Evolutionary conservation across 2,329 filamentous ascomycete genomes (phyloP), one percentile per base, ranked within the genome.

Genomic region (Parastagonospora avenae): DNA sequence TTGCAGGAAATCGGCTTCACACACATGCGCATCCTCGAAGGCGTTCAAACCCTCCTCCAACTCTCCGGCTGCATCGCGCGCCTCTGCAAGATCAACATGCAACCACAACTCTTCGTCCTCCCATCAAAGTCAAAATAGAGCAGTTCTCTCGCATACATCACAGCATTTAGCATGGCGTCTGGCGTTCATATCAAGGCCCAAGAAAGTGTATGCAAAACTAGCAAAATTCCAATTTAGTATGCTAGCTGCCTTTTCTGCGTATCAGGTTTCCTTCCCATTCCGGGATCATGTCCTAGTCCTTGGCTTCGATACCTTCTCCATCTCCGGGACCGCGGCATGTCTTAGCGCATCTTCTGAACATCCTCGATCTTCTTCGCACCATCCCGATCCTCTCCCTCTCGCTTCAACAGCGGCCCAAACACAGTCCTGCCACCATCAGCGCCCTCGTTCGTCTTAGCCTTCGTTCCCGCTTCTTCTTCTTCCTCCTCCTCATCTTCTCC

Each of bases 11-110:
- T 99, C 74, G 94, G 94, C 46, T 97, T 97, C 75, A 96, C 94
- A 2, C 94, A 99, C 72, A 99, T 99, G 94, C 92, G 95, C 74
- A 93, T 99, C 48, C 79, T 99, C n/a, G 94, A 99, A 71, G 94
- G 94, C 28, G 91, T 99, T 19, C 93, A 97, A 76, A 97, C 93
- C 7, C 83, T 97, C 56, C 82, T 99, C 51, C 94, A 99, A 75
- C 81, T 99, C 39, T 95, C 91, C 68, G 94, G 93, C 9, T 97
- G 93, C 71, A 83, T 99, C 16, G 92, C 91, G 12, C 87, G 93
- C 65, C 80, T 99, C 49, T 94, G 91, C 78, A 96, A 89, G 80
- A 87, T 97, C 73, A 97, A 97, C 74, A 97, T 99, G 93, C 90
- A 96, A 68, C 89, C 91, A 2, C 87, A 89, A 71, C 82, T 89